phyloP scores from a whole-genome alignment of 78 protist species.

The Dictyostelium brefeldianum region DNA sequence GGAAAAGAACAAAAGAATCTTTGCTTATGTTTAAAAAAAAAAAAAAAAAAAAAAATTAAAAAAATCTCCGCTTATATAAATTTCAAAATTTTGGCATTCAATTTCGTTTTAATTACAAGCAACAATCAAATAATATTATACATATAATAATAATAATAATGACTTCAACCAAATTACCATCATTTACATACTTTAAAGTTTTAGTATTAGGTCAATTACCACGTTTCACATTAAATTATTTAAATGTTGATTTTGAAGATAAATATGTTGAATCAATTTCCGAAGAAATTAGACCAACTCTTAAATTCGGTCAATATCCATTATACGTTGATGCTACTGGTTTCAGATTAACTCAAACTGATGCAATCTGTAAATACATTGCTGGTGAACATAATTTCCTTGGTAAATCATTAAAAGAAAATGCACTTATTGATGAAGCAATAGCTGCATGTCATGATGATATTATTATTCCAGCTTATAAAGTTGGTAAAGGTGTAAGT shows the following conservation, averaged over 20 bases:
- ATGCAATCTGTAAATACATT: slow-evolving; percentile 12
- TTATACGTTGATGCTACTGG: background rate
- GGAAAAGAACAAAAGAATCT: no score
- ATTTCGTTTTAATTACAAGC: no score
- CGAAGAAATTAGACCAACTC: background rate
- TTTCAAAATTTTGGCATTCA: no score
- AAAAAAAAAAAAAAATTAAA: no score
- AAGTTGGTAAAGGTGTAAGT: slow-evolving; percentile 33
- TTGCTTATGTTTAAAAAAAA: no score
- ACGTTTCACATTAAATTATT: background rate
- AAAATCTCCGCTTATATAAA: no score
- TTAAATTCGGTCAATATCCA: slow-evolving; percentile 18
- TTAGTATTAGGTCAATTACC: slow-evolving; percentile 25
- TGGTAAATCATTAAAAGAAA: slow-evolving; percentile 11
- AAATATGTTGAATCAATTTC: background rate
- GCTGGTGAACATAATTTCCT: slow-evolving; percentile 3
- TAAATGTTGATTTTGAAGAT: slow-evolving; percentile 2
- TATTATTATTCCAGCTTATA: background rate
- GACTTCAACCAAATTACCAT: background rate
- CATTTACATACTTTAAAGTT: slow-evolving; percentile 14
- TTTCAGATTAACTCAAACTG: slow-evolving; percentile 14
- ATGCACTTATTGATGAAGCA: slow-evolving; percentile 17
- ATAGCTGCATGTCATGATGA: background rate
- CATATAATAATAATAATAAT: background rate
- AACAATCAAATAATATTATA: no score